A percentile compares a stretch with the other conserved stretches of the same genome.
Evolutionary conservation across 2,329 filamentous ascomycete genomes (phyloP).

Genomic region (Xylaria sp.): DNA sequence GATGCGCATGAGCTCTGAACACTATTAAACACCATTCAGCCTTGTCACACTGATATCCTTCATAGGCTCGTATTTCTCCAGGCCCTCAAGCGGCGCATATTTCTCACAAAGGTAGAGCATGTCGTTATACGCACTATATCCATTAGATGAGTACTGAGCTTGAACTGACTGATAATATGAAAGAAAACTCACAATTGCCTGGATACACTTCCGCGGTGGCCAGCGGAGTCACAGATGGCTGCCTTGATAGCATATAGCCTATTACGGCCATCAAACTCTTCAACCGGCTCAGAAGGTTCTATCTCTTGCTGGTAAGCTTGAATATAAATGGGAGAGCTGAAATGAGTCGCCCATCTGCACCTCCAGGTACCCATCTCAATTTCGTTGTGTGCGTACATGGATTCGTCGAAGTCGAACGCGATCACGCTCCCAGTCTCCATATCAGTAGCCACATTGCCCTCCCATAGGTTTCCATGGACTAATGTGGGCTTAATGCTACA

Average conservation of each 20-base stretch:
- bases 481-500: background rate
- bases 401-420: background rate
- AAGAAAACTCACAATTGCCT: background rate
- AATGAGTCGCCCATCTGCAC: background rate
- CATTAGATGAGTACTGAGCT: background rate
- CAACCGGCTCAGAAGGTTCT: background rate
- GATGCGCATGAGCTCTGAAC: too few relatives aligned
- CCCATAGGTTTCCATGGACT: background rate
- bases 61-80: background rate
- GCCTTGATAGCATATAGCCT: background rate
- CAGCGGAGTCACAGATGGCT: background rate
- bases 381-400: background rate
- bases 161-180: background rate
- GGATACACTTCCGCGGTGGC: background rate
- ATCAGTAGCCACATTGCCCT: background rate
- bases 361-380: background rate
- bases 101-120: background rate
- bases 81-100: background rate
- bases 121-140: background rate
- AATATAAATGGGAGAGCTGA: background rate
- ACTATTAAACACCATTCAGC: background rate
- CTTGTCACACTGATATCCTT: background rate
- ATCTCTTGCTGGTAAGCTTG: background rate
- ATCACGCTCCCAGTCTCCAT: background rate
- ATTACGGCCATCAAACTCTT: background rate